A percentile compares a stretch with the other conserved stretches of the same genome.
These are phyloP conservation scores for Chlorociboria aeruginascens DNA, from an alignment of 495 filamentous ascomycete species.

Conservation along the genomic window DNA sequence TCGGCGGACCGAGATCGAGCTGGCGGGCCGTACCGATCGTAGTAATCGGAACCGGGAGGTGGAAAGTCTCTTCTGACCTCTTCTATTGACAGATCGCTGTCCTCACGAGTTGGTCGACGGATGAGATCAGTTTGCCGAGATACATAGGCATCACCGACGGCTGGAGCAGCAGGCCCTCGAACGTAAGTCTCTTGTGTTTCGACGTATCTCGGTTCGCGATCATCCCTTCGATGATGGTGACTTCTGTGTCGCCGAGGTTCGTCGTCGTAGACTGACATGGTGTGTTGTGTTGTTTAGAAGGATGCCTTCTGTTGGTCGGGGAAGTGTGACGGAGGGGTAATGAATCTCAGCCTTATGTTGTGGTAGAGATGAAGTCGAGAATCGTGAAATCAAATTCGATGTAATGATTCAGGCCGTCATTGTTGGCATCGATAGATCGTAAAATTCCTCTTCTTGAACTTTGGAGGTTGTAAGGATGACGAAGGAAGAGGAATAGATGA, in stretches of 20 bases:
- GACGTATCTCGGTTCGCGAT: slow-evolving; percentile 28
- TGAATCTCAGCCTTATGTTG: too few relatives aligned
- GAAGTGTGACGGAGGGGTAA: too few relatives aligned
- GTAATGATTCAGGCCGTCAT: too few relatives aligned
- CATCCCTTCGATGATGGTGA: slow-evolving; percentile 26
- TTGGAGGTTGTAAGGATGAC: too few relatives aligned
- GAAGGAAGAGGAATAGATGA: too few relatives aligned
- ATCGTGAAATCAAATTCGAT: too few relatives aligned
- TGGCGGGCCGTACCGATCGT: slow-evolving; percentile 24
- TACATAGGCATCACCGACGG: slow-evolving; percentile 19
- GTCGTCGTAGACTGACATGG: slow-evolving; percentile 19
- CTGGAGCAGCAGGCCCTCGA: slow-evolving; percentile 2
- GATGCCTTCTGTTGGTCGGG: not conserved
- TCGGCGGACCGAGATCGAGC: slow-evolving; percentile 39
- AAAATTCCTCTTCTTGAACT: too few relatives aligned
- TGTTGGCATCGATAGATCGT: too few relatives aligned
- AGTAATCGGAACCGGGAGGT: slow-evolving; percentile 38
- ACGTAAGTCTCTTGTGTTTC: slow-evolving; percentile 38
- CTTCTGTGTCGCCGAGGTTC: slow-evolving; percentile 10
- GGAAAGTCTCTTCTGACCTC: slow-evolving; percentile 58
- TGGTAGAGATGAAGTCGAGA: too few relatives aligned
- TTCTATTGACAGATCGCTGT: slow-evolving; percentile 52
- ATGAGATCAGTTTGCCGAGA: slow-evolving; percentile 37
- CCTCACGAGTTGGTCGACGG: slow-evolving; percentile 36
- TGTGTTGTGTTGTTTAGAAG: not conserved